A percentile compares a stretch with the other conserved stretches of the same genome.
phyloP scores from a whole-genome alignment of 2,329 filamentous ascomycete genomes.

The Diaporthe longicolla region DNA sequence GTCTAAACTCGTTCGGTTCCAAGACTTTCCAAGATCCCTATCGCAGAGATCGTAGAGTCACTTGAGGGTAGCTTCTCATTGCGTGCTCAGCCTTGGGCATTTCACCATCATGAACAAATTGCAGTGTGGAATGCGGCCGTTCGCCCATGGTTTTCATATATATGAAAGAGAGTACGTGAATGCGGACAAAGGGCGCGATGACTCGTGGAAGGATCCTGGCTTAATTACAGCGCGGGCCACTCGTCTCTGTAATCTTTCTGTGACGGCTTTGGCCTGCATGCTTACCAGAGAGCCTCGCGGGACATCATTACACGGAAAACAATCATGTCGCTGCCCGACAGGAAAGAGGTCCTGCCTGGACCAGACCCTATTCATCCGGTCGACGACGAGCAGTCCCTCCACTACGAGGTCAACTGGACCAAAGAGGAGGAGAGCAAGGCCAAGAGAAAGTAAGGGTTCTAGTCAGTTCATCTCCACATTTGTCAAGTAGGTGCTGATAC shows the following conservation, averaged over 20 bases:
- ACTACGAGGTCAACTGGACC: constrained; percentile 36
- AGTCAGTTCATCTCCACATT: background rate
- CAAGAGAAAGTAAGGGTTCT: constrained; percentile 36
- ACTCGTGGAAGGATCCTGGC: constrained; percentile 14
- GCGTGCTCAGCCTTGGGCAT: constrained; percentile 33
- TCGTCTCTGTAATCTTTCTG: background rate
- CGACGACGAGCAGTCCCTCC: constrained; percentile 28
- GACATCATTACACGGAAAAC: background rate
- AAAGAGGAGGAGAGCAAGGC: constrained; percentile 37
- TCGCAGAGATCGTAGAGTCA: constrained; percentile 23
- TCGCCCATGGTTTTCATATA: constrained; percentile 1
- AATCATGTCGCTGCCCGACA: constrained; percentile 27
- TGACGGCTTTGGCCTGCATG: background rate
- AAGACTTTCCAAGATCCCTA: constrained; percentile 34
- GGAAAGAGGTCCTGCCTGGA: constrained; percentile 20
- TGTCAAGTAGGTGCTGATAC: background rate
- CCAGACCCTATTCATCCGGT: constrained; percentile 7
- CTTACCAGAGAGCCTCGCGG: background rate
- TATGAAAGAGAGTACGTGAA: constrained; percentile 17
- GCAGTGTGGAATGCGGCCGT: background rate
- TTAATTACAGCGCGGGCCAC: background rate
- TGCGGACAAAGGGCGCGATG: background rate
- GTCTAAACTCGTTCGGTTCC: constrained; percentile 21
- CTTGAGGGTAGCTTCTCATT: constrained; percentile 30
- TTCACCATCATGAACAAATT: constrained; percentile 35